These are phyloP conservation scores for Carpinus viminea DNA, from an alignment of 306 rosid genomes.

Conservation along the genomic window DNA sequence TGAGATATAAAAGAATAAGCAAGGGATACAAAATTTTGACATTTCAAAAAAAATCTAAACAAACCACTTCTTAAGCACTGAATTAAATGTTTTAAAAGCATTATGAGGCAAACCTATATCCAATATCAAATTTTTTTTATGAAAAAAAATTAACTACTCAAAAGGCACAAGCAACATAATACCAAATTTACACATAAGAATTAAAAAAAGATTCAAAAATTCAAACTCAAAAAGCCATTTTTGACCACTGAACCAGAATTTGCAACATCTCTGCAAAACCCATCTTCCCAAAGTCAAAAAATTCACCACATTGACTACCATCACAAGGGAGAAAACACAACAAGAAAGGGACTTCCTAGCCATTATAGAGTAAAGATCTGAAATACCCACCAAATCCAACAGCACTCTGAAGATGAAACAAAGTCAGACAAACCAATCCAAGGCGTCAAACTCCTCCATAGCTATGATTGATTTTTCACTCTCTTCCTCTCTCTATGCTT, in stretches of 20 bases:
- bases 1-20: background rate
- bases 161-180: background rate
- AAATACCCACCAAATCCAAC: constrained; percentile 31
- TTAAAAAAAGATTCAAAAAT: background rate
- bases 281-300: background rate
- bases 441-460: constrained; percentile 24
- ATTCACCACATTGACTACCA: constrained; percentile 4
- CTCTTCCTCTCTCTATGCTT: background rate
- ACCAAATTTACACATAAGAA: background rate
- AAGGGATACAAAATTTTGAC: background rate
- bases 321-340: background rate
- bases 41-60: background rate
- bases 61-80: background rate
- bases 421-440: constrained; percentile 36
- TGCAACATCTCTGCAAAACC: constrained; percentile 6
- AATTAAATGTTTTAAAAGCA: background rate
- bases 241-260: background rate
- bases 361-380: constrained; percentile 25
- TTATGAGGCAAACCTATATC: background rate
- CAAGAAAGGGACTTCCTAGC: background rate
- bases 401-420: constrained; percentile 15
- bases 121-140: background rate
- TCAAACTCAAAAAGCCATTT: background rate
- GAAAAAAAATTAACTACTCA: background rate
- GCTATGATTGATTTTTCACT: constrained; percentile 26